These are phyloP conservation scores for Trifolium pratense DNA, from an alignment of 306 rosid species.

Conservation along the genomic window DNA sequence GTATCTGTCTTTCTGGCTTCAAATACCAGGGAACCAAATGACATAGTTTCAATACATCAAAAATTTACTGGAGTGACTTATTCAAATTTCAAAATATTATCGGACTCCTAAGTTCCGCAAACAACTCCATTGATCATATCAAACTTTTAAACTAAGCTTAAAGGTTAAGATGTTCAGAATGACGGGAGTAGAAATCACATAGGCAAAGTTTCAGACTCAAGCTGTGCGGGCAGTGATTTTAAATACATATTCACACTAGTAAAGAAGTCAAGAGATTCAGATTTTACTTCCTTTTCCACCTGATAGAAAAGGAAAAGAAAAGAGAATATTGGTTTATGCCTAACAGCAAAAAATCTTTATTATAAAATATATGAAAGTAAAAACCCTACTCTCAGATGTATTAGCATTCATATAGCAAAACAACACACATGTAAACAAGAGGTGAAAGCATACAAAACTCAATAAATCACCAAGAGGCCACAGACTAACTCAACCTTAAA, in stretches of 20 bases:
- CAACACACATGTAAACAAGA: not conserved
- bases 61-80: conserved; percentile 4
- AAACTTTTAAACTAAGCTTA: not conserved
- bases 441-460: conserved; percentile 8
- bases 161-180: not conserved
- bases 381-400: conserved; percentile 5
- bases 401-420: not conserved
- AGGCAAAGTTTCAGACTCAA: conserved; percentile 16
- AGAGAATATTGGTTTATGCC: conserved; percentile 4
- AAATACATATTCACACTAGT: not conserved
- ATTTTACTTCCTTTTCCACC: conserved; percentile 12
- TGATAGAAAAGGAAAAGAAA: not conserved
- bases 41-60: not conserved
- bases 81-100: not conserved
- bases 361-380: not conserved
- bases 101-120: not conserved
- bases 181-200: not conserved
- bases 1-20: not conserved
- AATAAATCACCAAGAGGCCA: not conserved
- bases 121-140: not conserved
- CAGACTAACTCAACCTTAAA: conserved; percentile 2
- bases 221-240: not conserved
- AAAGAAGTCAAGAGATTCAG: conserved; percentile 7
- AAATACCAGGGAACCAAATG: not conserved
- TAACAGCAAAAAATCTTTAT: not conserved